Conservation (phyloP, 1,284 basidiomycete genomes). For the Cryptococcus sp. region DNA sequence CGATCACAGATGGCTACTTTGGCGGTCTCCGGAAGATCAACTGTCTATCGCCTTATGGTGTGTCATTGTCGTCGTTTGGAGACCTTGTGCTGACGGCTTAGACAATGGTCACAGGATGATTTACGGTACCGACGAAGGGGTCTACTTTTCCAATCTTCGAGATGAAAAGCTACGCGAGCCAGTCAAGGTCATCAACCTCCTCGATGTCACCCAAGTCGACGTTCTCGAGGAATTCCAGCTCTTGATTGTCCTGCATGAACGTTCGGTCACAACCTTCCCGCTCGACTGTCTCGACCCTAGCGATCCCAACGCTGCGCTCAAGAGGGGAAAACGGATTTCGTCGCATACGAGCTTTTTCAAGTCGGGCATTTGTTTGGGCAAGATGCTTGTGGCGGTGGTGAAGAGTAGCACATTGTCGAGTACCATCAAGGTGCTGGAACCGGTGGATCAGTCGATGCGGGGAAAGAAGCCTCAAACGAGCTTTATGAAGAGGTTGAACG, state of each 20-base stretch:
- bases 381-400: constrained; percentile 95
- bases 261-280: constrained; percentile 93
- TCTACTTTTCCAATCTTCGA: constrained; percentile 85
- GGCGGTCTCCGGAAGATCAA: constrained; percentile 75
- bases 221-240: constrained; percentile 95
- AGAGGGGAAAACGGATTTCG: constrained; percentile 90
- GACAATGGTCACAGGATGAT: constrained; percentile 81
- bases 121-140: constrained; percentile 94
- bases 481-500: constrained; percentile 84
- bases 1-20: constrained; percentile 84
- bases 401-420: constrained; percentile 91
- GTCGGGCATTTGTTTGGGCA: constrained; percentile 84
- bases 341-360: constrained; percentile 98
- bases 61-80: constrained; percentile 32
- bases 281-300: constrained; percentile 85
- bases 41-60: constrained; percentile 91
- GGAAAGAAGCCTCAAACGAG: constrained; percentile 74
- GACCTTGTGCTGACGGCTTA: constrained; percentile 35
- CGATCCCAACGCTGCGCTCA: constrained; percentile 85
- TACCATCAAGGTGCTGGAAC: constrained; percentile 96
- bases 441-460: constrained; percentile 82
- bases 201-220: constrained; percentile 91
- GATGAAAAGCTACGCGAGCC: constrained; percentile 70
- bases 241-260: constrained; percentile 91
- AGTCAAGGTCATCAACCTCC: constrained; percentile 79